Evolutionary conservation across 805 yeast species (phyloP), one percentile per base, ranked within the genome.

Genomic region (Teunomyces atbi): DNA sequence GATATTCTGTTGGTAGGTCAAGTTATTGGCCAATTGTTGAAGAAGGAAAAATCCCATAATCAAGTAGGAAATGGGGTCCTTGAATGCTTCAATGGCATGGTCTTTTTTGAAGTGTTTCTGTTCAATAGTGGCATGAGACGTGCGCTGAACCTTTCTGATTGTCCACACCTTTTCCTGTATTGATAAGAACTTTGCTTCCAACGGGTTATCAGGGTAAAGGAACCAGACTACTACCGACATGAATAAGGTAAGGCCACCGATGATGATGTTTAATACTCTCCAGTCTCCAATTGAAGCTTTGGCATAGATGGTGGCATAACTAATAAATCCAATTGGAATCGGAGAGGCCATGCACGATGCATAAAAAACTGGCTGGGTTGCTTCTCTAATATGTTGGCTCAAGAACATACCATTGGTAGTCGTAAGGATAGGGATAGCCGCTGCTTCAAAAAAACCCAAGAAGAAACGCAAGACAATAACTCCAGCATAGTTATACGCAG

Each of bases 191-290:
- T 61, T 67, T 5, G 81, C 81, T 49, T 66, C 70, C 0, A 82
- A 59, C 12, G 86, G 86, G 57, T 81, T 78, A 48, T 75, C 71
- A 34, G 87, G 88, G 54, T 79, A 82, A 16, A 69, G 42, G 48
- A 69, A 68, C 43, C 61, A 60, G 12, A 54, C 44, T 2, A 51
- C 12, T 1, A 49, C 45, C 1, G 58, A 18, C 41, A 52, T 44
- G 5, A 56, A 20, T 18, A 81, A 64, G 0, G 86, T 78, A 34
- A 78, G 58, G 11, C 80, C 76, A 41, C 86, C 89, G 45, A 78
- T 71, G 42, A 81, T 75, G 28, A 82, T 73, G 61, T 74, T 76
- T 45, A 81, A 73, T 13, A 82, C 57, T 53, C 77, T 76, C 86
- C 87, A 84, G 10, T 65, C 64, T 1, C 58, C 58, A 10, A 69